These are phyloP conservation scores for Besnoitia besnoiti DNA, from an alignment of 169 alveolate genomes.

Conservation along the genomic window DNA sequence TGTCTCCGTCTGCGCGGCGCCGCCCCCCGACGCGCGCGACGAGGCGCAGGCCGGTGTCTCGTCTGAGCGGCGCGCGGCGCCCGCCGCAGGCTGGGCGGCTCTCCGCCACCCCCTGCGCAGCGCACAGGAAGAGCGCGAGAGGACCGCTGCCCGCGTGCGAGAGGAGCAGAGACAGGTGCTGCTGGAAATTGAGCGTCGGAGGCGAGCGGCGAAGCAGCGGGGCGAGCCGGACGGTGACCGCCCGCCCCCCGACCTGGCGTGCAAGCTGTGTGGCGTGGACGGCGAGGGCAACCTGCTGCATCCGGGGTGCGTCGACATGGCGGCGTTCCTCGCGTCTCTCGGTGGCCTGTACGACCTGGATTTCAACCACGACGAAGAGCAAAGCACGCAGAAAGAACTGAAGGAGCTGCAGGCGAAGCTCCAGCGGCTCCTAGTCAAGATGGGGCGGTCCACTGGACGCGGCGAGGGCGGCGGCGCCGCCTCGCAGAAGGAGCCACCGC, in stretches of 20 bases:
- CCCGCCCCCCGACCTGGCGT: constrained; percentile 7
- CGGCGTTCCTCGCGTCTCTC: background rate
- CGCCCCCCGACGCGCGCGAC: too few relatives aligned
- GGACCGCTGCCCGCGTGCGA: background rate
- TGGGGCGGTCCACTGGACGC: constrained; percentile 12
- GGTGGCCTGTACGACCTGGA: constrained; percentile 12
- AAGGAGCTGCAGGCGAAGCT: background rate
- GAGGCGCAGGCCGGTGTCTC: too few relatives aligned
- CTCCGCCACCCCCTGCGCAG: background rate
- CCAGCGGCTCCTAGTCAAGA: background rate
- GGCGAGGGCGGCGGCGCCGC: background rate
- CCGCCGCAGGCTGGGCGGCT: background rate
- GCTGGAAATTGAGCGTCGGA: background rate
- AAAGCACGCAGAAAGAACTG: background rate
- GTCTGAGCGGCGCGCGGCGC: background rate
- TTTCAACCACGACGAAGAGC: background rate
- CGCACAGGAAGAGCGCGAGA: background rate
- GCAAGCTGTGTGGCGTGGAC: constrained; percentile 17
- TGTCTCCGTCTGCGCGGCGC: too few relatives aligned
- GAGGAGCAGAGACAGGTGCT: constrained; percentile 35
- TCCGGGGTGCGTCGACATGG: constrained; percentile 18
- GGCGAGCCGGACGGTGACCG: background rate
- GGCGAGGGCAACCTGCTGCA: constrained; percentile 13
- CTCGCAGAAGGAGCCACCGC: constrained; percentile 10
- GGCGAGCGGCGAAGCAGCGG: background rate